A percentile compares a stretch with the other conserved stretches of the same genome.
These are phyloP conservation scores for Pyricularia sp. DNA, from an alignment of 2,329 filamentous ascomycete species.

Conservation along the genomic window DNA sequence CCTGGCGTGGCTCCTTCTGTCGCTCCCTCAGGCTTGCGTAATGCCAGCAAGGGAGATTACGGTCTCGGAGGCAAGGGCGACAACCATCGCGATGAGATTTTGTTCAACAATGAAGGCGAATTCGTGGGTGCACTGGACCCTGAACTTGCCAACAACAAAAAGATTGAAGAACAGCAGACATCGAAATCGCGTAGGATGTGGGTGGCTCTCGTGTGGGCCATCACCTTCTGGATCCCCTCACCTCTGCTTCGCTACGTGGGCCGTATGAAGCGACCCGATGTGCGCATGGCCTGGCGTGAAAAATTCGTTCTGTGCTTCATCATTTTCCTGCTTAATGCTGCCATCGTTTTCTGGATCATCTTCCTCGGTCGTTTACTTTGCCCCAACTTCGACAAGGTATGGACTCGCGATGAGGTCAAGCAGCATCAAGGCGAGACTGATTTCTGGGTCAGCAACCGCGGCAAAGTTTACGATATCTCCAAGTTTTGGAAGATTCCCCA, in stretches of 20 bases:
- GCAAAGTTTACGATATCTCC: constrained; percentile 83
- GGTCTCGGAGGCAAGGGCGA: constrained; percentile 84
- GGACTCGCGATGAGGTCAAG: constrained; percentile 61
- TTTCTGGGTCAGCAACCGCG: constrained; percentile 80
- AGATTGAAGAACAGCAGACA: constrained; percentile 61
- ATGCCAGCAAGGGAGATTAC: constrained; percentile 65
- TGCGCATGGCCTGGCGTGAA: constrained; percentile 95
- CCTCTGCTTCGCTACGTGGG: constrained; percentile 71
- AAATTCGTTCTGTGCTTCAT: constrained; percentile 77
- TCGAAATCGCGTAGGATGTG: constrained; percentile 61
- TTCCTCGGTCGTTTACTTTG: constrained; percentile 77
- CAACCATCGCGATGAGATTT: constrained; percentile 60
- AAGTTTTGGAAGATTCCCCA: constrained; percentile 83
- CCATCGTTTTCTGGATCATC: constrained; percentile 88
- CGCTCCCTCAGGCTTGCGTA: constrained; percentile 46
- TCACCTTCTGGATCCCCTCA: constrained; percentile 94
- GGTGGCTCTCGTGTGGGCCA: constrained; percentile 72
- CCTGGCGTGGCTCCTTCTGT: constrained; percentile 43
- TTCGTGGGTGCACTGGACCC: constrained; percentile 61
- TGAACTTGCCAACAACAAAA: constrained; percentile 67
- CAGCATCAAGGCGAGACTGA: constrained; percentile 64
- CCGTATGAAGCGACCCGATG: constrained; percentile 94
- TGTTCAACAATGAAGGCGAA: constrained; percentile 63
- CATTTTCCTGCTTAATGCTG: constrained; percentile 72
- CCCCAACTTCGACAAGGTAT: constrained; percentile 86